phyloP scores from a whole-genome alignment of 2,329 filamentous ascomycete species.

The Atkinsonella texensis region DNA sequence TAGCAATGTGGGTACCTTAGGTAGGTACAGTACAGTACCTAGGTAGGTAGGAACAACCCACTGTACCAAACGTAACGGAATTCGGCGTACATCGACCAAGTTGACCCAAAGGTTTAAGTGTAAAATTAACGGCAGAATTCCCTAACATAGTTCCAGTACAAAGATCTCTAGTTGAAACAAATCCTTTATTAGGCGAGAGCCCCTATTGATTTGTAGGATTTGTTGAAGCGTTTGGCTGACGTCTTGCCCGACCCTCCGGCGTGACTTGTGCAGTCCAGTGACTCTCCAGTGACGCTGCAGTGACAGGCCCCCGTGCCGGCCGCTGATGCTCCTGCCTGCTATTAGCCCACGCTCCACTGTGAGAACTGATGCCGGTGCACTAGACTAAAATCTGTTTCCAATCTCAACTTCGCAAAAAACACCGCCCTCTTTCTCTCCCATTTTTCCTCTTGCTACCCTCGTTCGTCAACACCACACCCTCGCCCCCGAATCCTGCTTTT shows the following conservation, averaged over 20 bases:
- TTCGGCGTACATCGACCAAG: too few relatives aligned
- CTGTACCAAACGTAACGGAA: too few relatives aligned
- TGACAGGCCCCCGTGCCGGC: slow-evolving; percentile 1
- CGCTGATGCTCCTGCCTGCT: background rate
- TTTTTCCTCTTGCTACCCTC: slow-evolving; percentile 9
- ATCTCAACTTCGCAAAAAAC: slow-evolving; percentile 4
- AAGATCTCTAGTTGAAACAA: too few relatives aligned
- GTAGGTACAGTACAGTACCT: too few relatives aligned
- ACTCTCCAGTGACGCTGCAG: slow-evolving; percentile 3
- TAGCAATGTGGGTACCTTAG: too few relatives aligned
- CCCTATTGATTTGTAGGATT: too few relatives aligned
- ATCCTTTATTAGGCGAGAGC: too few relatives aligned
- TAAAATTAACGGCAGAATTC: too few relatives aligned
- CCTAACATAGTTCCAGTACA: too few relatives aligned
- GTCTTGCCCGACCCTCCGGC: background rate
- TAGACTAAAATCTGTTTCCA: background rate
- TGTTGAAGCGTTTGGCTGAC: too few relatives aligned
- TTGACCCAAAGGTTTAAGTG: too few relatives aligned
- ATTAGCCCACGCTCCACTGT: background rate
- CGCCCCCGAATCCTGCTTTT: slow-evolving; percentile 9
- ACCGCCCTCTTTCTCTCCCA: background rate
- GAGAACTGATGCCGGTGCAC: background rate
- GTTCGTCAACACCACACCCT: slow-evolving; percentile 11
- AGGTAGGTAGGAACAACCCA: too few relatives aligned
- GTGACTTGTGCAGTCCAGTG: background rate